Evolutionary conservation across 345 rosid genomes (phyloP).

Genomic region (Bruguiera parviflora): DNA sequence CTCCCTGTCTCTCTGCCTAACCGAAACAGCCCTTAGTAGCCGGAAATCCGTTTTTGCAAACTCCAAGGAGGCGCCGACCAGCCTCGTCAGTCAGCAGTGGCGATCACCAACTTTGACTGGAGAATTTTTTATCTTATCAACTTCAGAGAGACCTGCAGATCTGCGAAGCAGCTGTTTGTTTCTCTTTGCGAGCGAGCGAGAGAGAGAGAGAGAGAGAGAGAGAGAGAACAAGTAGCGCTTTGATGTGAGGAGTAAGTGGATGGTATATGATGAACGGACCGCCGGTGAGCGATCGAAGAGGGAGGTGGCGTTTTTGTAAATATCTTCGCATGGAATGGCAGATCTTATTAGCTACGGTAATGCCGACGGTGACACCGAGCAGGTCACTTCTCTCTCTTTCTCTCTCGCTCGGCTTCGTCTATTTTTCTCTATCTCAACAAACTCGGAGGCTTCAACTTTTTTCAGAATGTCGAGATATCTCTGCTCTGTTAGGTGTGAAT

Average conservation of each 20-base stretch:
- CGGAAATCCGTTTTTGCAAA: neutral
- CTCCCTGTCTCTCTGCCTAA: neutral
- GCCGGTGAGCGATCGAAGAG: conserved; percentile 70
- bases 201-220: neutral
- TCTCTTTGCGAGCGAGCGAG: neutral
- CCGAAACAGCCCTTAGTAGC: neutral
- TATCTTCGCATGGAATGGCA: conserved; percentile 96
- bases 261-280: conserved; percentile 82
- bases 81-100: conserved; percentile 6
- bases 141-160: conserved; percentile 8
- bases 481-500: too few species aligned
- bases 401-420: neutral
- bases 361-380: conserved; percentile 78
- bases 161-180: conserved; percentile 7
- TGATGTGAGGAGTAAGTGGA: conserved; percentile 22
- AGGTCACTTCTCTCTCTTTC: conserved; percentile 40
- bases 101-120: conserved; percentile 23
- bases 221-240: conserved; percentile 1
- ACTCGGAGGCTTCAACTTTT: neutral
- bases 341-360: conserved; percentile 90
- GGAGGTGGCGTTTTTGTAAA: conserved; percentile 60
- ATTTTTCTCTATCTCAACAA: neutral
- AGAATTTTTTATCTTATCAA: neutral
- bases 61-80: neutral
- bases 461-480: neutral